Base-by-base conservation (phyloP, 345 rosid genomes). In the Gossypium sturtianum region DNA sequence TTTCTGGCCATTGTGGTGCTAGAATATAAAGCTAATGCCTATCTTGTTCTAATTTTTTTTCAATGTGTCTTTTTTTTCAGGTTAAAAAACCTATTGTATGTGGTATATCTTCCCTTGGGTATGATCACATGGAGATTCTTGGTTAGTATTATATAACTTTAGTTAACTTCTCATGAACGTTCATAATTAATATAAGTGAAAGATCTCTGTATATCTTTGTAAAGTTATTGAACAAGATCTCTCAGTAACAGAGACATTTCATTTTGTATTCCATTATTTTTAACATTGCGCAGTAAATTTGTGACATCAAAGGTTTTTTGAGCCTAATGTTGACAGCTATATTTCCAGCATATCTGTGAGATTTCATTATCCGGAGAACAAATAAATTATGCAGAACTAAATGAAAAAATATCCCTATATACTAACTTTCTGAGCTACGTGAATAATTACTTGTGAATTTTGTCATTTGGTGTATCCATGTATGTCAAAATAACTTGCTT, bases 91-190 rank as follows among this genome's bases (percentile, higher is more conserved):
- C 99, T 57, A 66, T 91, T 23, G 97, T 95, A 0, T 95, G 99
- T 66, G 99, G 97, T 77, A 77, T 95, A 78, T 52, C 94, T 76
- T 93, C 98, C 74, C 97, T 95, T 61, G 99, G 99, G 54, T 95
- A 90, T 83, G 99, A 95, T 78, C 99, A 95, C 84, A 95, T 90
- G 98, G 99, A 95, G 87, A 95, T 95, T 80, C 97, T 95, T 71
- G 99, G 99, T 95, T 86, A 83, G 99, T 91, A 74, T 83, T 73
- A 73, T 67, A 61, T 60, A 27, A 29, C 69, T 72, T 65, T 80
- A 58, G 77, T 53, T 70, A 75, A 48, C 23, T 74, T 68, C 58
- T 48, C 23, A 20, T 43, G 43, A 59, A 54, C 5, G 38, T 43
- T 56, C 10, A 1, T 38, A 47, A 17, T 23, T 54, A 54, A 54